phyloP scores from a whole-genome alignment of 192 early-diverging fungal species.

The Coemansia sp. region DNA sequence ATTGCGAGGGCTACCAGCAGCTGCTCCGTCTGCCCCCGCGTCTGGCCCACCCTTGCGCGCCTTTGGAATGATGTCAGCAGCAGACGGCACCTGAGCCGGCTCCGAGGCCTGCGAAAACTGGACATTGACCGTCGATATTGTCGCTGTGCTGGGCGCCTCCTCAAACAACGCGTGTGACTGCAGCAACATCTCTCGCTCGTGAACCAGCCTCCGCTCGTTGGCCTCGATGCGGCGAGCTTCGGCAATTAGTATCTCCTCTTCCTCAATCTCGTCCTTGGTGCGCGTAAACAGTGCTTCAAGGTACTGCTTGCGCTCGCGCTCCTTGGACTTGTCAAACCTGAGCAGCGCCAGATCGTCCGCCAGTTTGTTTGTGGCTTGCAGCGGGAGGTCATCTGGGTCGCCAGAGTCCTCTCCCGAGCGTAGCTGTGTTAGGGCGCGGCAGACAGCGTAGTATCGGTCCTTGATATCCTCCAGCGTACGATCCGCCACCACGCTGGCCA shows the following conservation, averaged over 20 bases:
- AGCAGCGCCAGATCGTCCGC: conserved; percentile 50
- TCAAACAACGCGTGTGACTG: conserved; percentile 57
- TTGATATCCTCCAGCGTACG: conserved; percentile 72
- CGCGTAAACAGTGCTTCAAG: conserved; percentile 69
- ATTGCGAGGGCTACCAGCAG: conserved; percentile 7
- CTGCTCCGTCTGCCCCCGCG: neutral
- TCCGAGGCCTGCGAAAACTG: conserved; percentile 43
- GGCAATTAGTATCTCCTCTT: conserved; percentile 79
- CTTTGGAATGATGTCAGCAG: conserved; percentile 13
- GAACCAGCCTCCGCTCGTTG: conserved; percentile 71
- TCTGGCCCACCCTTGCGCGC: conserved; percentile 43
- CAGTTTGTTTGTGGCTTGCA: conserved; percentile 52
- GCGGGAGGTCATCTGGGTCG: conserved; percentile 36
- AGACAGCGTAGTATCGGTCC: conserved; percentile 78
- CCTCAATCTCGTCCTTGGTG: conserved; percentile 76
- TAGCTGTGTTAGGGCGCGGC: conserved; percentile 60
- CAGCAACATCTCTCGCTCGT: conserved; percentile 78
- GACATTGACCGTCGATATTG: conserved; percentile 38
- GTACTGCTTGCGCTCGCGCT: conserved; percentile 80
- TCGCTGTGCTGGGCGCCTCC: conserved; percentile 16
- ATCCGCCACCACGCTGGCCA: conserved; percentile 1
- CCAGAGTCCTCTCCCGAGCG: conserved; percentile 50
- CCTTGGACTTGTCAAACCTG: conserved; percentile 59
- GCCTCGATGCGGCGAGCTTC: conserved; percentile 80
- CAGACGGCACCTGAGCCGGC: conserved; percentile 8